phyloP scores from a whole-genome alignment of 306 rosid species.

The Ormosia emarginata region DNA sequence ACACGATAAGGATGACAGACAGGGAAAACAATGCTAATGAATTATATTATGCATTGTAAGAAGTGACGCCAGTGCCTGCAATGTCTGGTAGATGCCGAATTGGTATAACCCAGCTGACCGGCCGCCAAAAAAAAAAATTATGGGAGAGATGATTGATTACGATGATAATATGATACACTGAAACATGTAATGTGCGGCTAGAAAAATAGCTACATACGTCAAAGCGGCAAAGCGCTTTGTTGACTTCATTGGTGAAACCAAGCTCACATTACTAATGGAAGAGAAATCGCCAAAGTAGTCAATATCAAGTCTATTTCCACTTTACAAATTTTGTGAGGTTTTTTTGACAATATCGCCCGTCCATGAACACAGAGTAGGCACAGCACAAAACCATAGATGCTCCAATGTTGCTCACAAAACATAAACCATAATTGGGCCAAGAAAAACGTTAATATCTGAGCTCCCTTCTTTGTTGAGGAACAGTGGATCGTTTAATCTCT shows the following conservation, averaged over 20 bases:
- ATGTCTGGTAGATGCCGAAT: neutral
- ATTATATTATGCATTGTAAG: neutral
- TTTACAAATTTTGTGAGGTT: neutral
- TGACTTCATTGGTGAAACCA: neutral
- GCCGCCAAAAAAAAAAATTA: neutral
- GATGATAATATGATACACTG: neutral
- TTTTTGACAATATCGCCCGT: neutral
- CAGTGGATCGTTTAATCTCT: neutral
- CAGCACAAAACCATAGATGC: no score
- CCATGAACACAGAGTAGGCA: neutral
- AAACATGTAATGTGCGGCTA: neutral
- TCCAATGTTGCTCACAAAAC: neutral
- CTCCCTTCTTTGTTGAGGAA: neutral
- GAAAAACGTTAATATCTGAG: neutral
- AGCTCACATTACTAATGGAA: neutral
- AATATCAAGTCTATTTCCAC: neutral
- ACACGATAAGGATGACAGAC: neutral
- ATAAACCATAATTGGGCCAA: neutral
- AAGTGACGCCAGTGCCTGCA: neutral
- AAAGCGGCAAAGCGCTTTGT: neutral
- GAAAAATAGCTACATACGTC: neutral
- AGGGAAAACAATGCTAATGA: neutral
- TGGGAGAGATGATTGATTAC: neutral
- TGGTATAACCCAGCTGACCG: neutral
- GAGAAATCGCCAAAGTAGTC: neutral